Base-by-base conservation (phyloP, 306 rosid species). In the Oxytropis ochrocephala region DNA sequence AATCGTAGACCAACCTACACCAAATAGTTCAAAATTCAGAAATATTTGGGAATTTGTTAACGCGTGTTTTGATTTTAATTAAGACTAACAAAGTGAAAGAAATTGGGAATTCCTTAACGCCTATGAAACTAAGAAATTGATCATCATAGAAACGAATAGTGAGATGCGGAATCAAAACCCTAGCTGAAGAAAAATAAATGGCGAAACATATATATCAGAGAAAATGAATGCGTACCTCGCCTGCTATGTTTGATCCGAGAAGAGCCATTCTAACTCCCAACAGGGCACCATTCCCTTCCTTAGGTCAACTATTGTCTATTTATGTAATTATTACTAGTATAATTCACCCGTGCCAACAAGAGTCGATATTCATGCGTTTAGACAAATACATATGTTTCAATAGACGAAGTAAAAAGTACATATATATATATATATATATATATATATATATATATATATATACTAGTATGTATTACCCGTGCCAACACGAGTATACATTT, bases 1-100 rank as follows among this genome's bases (percentile, higher is more conserved):
- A 90, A 78, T 56, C 85, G 87, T 78, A 94, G 82, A 53, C 97
- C 98, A 29, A 87, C 96, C 96, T 90, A 81, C 80, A 79, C 19
- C 72, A 74, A 32, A 69, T 32, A 35, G 14, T 47, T 36, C 46
- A 68, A 12, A 72, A 3, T 48, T 36, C 47, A 68, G 14, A 71
- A 3, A 60, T 72, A 59, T 3, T 17, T 17, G 2, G 29, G 32
- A 57, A 52, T 6, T n/a, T 30, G n/a, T 6, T 2, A 58, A 67
- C 21, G 21, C 48, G 11, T 11, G 14, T 46, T 36, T 27, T 11
- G 41, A 60, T 74, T 60, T 36, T 5, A 44, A 24, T 44, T 24
- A 21, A 39, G 10, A 30, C 2, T 2, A 39, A 12, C 3, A 53
- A 53, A 52, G 49, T 17, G 36, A 57, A 47, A n/a, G 38, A 71